Conservation (phyloP, 495 filamentous ascomycete genomes). For the Pyrenula massariospora region DNA sequence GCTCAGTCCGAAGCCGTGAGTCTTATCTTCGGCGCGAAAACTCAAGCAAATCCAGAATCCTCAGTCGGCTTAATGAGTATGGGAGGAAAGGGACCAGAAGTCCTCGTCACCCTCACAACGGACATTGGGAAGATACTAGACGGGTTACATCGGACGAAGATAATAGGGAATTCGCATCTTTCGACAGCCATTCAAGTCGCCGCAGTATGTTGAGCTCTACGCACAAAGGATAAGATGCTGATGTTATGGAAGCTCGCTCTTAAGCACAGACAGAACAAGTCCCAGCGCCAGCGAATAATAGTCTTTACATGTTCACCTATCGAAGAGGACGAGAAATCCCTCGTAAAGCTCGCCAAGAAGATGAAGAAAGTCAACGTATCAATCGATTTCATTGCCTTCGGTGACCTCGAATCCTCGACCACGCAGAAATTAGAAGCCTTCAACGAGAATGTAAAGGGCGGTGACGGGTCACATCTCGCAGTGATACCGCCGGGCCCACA, state of each 20-base stretch:
- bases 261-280: conserved; percentile 96
- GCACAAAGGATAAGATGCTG: not conserved
- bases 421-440: conserved; percentile 88
- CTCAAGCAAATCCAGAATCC: conserved; percentile 87
- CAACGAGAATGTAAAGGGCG: conserved; percentile 79
- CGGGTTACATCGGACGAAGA: conserved; percentile 88
- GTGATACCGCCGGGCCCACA: conserved; percentile 85
- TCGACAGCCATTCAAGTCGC: conserved; percentile 91
- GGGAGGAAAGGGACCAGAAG: conserved; percentile 93
- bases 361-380: conserved; percentile 95
- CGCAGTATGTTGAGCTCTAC: conserved; percentile 27
- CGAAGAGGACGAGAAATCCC: conserved; percentile 72
- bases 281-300: conserved; percentile 87
- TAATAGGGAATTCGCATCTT: conserved; percentile 74
- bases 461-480: conserved; percentile 81
- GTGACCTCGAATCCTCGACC: conserved; percentile 81
- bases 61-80: conserved; percentile 98
- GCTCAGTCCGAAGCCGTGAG: conserved; percentile 90
- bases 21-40: conserved; percentile 89
- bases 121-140: conserved; percentile 92
- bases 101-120: conserved; percentile 87
- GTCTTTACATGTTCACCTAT: conserved; percentile 92
- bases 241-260: conserved; percentile 60
- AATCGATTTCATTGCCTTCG: conserved; percentile 90
- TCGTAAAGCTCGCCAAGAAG: conserved; percentile 85